Conservation (phyloP, 139 green algal species). For the Penium margaritaceum region DNA sequence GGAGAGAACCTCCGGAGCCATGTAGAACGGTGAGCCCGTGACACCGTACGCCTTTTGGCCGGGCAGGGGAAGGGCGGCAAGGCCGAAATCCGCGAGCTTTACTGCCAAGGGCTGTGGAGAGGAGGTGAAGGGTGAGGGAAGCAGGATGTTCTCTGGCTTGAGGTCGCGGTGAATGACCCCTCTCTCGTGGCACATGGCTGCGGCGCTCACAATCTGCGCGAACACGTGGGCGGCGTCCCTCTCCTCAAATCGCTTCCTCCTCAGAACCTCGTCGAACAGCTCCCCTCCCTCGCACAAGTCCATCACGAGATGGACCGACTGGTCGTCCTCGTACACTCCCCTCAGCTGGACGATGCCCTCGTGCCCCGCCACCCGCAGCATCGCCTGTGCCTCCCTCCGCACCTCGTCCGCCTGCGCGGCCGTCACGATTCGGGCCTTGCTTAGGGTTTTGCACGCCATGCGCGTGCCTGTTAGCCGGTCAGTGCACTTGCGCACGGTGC, state of each 20-base stretch:
- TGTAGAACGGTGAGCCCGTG: conserved; percentile 22
- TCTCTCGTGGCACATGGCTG: conserved; percentile 81
- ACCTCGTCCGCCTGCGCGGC: conserved; percentile 84
- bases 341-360: conserved; percentile 60
- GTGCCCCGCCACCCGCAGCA: conserved; percentile 74
- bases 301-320: conserved; percentile 26
- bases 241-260: conserved; percentile 71
- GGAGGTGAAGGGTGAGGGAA: conserved; percentile 15
- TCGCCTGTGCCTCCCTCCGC: conserved; percentile 77
- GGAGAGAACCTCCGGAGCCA: conserved; percentile 31
- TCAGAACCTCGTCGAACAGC: conserved; percentile 88
- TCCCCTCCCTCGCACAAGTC: conserved; percentile 62
- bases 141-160: conserved; percentile 92
- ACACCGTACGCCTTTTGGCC: not conserved
- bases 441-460: conserved; percentile 79
- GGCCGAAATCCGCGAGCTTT: conserved; percentile 9
- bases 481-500: not conserved
- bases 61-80: not conserved
- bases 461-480: conserved; percentile 37
- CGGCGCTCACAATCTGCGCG: conserved; percentile 76
- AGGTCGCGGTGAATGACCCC: conserved; percentile 83
- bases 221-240: conserved; percentile 72
- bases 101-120: not conserved
- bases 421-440: conserved; percentile 72
- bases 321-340: conserved; percentile 2